These are phyloP conservation scores for Aphanomyces cochlioides DNA, from an alignment of 352 stramenopile genomes.

Conservation along the genomic window DNA sequence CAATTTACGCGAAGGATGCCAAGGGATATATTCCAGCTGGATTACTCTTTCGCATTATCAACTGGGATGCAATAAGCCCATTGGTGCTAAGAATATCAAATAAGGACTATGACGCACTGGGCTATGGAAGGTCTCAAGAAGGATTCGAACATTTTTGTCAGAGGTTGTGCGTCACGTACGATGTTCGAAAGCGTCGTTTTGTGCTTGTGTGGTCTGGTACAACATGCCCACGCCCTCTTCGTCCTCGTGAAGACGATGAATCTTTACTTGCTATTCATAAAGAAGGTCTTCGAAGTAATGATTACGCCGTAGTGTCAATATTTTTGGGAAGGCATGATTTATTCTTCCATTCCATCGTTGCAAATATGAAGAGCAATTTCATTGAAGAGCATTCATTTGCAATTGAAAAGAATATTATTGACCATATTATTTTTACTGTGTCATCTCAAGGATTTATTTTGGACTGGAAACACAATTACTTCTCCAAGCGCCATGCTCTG, in stretches of 20 bases:
- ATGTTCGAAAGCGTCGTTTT: background rate
- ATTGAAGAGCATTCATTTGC: background rate
- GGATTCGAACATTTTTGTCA: conserved; percentile 1
- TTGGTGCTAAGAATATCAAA: background rate
- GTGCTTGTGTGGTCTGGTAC: background rate
- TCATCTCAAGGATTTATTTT: background rate
- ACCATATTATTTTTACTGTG: background rate
- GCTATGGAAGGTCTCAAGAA: background rate
- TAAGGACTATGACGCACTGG: background rate
- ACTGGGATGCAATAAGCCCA: background rate
- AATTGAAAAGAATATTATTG: background rate
- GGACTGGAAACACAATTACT: background rate
- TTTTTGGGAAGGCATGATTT: background rate
- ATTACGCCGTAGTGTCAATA: background rate
- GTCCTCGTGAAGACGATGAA: background rate
- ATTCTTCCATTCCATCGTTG: background rate
- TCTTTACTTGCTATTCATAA: background rate
- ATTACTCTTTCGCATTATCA: background rate
- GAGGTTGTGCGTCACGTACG: background rate
- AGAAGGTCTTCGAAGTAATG: background rate
- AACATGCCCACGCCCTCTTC: background rate
- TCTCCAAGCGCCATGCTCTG: background rate
- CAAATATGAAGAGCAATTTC: background rate
- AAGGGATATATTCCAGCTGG: background rate
- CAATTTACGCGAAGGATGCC: background rate